Base-by-base conservation (phyloP, 192 early-diverging fungal genomes). In the Rhizophlyctis rosea region DNA sequence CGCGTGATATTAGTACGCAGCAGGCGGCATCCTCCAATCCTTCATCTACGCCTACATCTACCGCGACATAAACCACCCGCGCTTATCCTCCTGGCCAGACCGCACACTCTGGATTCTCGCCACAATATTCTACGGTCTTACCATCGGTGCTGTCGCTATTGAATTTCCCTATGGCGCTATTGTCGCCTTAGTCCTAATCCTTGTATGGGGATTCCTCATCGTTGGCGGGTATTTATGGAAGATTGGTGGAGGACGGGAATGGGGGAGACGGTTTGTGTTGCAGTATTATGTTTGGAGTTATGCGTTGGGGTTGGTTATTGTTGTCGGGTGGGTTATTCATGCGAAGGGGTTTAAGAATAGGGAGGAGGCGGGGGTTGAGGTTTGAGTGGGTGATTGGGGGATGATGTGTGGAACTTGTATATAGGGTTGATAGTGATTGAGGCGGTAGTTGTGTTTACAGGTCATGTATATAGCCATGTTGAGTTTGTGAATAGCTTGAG, bases 121-220 rank as follows among this genome's bases (percentile, higher is more conserved):
- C 33, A 47, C 31, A 18, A 29, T 68, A 23, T 27, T 59, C 28
- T 68, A 73, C 36, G 58, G 65, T 24, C 34, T 73, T n/a, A 68
- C 59, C 36, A 62, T 73, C n/a, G 58, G 47, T 5, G 29, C 61
- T n/a, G 62, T 73, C 5, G 71, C 71, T 18, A 65, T 73, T 13
- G 57, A 73, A 51, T 73, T 68, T 56, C 61, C 63, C 13, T 48
- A 35, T 14, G 71, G 71, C 4, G 32, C 61, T 16, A 23, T 68
- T 5, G 71, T 73, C 5, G 71, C 71, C 2, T 34, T 64, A 2
- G 34, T 64, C 16, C 28, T 69, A n/a, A 51, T 57, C n/a, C 5
- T 57, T 0, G 33, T 29, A 14, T 69, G 62, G 27, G 70, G 70
- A 14, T 68, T 68, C 1, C 64, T 57, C 18, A 50, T 62, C 13